Evolutionary conservation across 2,329 filamentous ascomycete species (phyloP), one percentile per base, ranked within the genome.

Genomic region (Aspergillus viridinutans): DNA sequence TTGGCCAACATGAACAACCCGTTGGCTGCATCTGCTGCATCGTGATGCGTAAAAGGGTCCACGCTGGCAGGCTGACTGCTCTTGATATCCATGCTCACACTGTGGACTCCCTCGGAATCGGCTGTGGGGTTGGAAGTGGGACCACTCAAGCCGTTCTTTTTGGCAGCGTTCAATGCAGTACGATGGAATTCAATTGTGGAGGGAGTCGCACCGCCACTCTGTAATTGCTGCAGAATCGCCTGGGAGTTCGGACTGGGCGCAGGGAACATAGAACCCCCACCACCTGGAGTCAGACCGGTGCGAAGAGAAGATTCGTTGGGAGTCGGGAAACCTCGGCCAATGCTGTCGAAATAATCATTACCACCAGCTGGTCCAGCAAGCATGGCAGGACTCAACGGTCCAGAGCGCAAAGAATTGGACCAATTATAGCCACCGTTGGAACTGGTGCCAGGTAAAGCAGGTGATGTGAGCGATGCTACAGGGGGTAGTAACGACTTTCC

Each of bases 221-320:
- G 86, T 40, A 94, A 78, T 64, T 89, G 88, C 59, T 88, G 88
- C 74, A 92, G 90, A 6, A 97, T 77, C 52, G 89, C 89, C 77
- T 92, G 88, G 0, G 90, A 90, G 72, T 90, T 95, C 4, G 91
- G 92, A 72, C 90, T 96, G 2, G 91, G 89, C 54, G 89, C 90
- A 56, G 93, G 92, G 80, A 97, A 97, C 91, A 97, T 97, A 66
- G 92, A 96, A 67, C 92, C 93, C 72, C 92, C 92, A 64, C 93
- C 93, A 59, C 94, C 94, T 50, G 94, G 94, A 53, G 94, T 97
- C 64, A 97, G 78, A 56, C 94, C 94, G 58, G 92, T 94, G 59
- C 94, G 84, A 53, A 97, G 79, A 3, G 91, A 95, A 7, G 93
- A 97, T 77, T 99, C 94, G 84, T 97, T 97, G 0, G 93, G 93